phyloP scores from a whole-genome alignment of 177 flowering plant genomes.

The Vitis hybrid region DNA sequence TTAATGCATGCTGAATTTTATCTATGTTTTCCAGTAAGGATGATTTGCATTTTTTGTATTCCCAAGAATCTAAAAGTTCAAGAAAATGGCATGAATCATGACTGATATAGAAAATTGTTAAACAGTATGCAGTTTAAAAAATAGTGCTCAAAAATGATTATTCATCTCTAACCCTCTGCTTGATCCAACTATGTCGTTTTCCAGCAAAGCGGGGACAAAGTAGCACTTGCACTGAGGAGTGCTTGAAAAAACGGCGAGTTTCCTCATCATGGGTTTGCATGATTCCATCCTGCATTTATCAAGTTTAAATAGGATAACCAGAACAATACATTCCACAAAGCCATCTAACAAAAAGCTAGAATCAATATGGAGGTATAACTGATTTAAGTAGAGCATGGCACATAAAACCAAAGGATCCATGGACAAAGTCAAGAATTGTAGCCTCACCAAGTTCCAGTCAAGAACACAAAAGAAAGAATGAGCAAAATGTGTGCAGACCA shows the following conservation, averaged over 20 bases:
- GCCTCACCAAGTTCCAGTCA: too few relatives aligned
- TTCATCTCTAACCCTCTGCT: slow-evolving; percentile 33
- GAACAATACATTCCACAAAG: background rate
- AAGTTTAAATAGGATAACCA: background rate
- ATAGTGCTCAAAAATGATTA: background rate
- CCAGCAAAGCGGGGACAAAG: slow-evolving; percentile 61
- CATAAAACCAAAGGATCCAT: too few relatives aligned
- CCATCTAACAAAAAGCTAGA: too few relatives aligned
- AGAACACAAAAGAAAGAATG: too few relatives aligned
- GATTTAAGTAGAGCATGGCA: too few relatives aligned
- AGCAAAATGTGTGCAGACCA: too few relatives aligned
- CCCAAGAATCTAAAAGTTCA: background rate
- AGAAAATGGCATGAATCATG: background rate
- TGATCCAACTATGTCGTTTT: slow-evolving; percentile 59
- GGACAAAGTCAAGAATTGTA: too few relatives aligned
- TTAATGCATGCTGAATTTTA: too few relatives aligned
- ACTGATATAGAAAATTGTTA: background rate
- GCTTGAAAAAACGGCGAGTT: slow-evolving; percentile 62
- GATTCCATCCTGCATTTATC: slow-evolving; percentile 48
- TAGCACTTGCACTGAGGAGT: slow-evolving; percentile 61
- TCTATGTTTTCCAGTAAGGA: too few relatives aligned
- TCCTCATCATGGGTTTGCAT: slow-evolving; percentile 69
- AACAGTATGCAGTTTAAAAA: background rate
- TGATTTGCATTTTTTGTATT: background rate
- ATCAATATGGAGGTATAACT: too few relatives aligned